Conservation (phyloP, 2,329 filamentous ascomycete species). For the Paramyrothecium roridum region DNA sequence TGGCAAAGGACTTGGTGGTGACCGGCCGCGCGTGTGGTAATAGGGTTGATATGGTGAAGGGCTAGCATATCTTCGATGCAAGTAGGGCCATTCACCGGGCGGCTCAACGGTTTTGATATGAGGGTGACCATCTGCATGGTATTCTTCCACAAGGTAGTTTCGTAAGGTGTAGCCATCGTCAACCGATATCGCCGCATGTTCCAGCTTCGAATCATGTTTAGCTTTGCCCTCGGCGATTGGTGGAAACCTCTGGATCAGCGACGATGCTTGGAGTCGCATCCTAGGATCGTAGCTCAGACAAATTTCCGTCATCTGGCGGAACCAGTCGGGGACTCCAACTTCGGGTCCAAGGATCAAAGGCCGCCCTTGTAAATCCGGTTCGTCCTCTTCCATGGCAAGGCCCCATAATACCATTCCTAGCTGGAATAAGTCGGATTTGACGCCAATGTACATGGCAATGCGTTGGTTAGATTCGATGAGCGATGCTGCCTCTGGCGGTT, state of each 20-base stretch:
- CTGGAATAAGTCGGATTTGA: conserved; percentile 95
- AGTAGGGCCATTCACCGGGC: conserved; percentile 40
- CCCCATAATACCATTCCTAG: conserved; percentile 97
- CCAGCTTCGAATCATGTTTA: conserved; percentile 11
- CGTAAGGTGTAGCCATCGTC: conserved; percentile 36
- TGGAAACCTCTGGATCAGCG: conserved; percentile 70
- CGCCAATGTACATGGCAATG: conserved; percentile 95
- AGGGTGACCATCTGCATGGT: conserved; percentile 27
- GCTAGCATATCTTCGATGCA: conserved; percentile 30
- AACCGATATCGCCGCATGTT: conserved; percentile 31
- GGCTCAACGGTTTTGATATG: conserved; percentile 38
- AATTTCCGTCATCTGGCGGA: conserved; percentile 67
- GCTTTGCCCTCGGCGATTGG: conserved; percentile 5
- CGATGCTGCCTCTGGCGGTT: conserved; percentile 84
- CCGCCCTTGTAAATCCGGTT: conserved; percentile 76
- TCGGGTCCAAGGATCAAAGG: conserved; percentile 62
- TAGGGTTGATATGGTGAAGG: conserved; percentile 36
- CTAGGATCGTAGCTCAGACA: conserved; percentile 76
- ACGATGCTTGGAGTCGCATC: conserved; percentile 67
- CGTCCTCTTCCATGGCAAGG: conserved; percentile 80
- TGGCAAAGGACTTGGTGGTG: conserved; percentile 49
- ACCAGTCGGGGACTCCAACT: conserved; percentile 73
- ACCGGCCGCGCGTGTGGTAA: conserved; percentile 48
- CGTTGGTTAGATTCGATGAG: conserved; percentile 86
- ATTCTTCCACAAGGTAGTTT: conserved; percentile 34